phyloP scores from a whole-genome alignment of 176 grass and related monocot species.

The Panicum miliaceum region DNA sequence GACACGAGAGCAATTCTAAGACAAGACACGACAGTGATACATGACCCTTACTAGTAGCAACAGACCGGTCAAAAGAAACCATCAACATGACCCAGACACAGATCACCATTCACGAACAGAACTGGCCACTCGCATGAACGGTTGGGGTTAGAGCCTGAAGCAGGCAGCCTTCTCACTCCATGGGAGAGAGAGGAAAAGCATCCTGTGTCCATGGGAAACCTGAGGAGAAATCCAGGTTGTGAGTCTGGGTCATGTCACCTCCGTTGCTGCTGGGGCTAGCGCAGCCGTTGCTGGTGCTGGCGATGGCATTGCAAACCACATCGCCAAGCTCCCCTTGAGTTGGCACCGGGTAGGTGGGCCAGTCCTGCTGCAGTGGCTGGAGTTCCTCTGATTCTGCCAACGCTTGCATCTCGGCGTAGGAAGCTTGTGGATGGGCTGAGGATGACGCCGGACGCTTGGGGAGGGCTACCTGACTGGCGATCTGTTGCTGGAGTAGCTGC shows the following conservation, averaged over 20 bases:
- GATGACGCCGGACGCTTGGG: too few species aligned
- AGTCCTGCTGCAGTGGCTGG: background rate
- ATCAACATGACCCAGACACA: background rate
- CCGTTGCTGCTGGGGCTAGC: background rate
- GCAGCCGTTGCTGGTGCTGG: background rate
- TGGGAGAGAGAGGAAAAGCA: background rate
- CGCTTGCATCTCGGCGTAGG: background rate
- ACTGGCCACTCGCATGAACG: background rate
- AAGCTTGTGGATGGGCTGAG: background rate
- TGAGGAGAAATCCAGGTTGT: background rate
- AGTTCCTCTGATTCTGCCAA: background rate
- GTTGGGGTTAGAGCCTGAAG: background rate
- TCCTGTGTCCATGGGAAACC: background rate
- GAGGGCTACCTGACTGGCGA: background rate
- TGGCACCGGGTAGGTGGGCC: background rate
- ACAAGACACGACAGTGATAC: background rate
- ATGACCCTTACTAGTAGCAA: background rate
- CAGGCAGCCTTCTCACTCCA: background rate
- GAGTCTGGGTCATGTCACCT: background rate
- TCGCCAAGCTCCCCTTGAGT: background rate
- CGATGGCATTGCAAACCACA: background rate
- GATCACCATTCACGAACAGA: background rate
- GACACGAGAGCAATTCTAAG: background rate
- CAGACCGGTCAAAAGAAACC: background rate
- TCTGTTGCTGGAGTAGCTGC: background rate